Evolutionary conservation across 768 basidiomycete genomes (phyloP).

Genomic region (Tricholoma hemisulphureum): DNA sequence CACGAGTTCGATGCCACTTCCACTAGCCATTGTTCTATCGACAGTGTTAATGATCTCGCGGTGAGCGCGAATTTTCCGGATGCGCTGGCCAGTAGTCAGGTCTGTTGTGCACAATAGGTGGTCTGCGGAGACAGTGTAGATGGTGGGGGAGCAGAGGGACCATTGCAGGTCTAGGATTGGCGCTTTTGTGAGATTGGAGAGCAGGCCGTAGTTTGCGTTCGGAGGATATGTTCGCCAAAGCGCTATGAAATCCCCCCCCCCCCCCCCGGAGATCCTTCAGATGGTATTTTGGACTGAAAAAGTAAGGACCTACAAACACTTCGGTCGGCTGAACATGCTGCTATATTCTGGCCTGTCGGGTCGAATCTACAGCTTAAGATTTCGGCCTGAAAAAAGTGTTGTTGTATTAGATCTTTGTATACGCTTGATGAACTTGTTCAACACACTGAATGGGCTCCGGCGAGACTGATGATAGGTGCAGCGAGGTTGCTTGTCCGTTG

Average conservation of each 20-base stretch:
- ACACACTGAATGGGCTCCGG: constrained; percentile 82
- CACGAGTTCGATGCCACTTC: constrained; percentile 81
- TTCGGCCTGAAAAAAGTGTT: constrained; percentile 57
- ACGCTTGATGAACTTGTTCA: not conserved
- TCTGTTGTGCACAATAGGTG: constrained; percentile 76
- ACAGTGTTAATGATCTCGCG: constrained; percentile 88
- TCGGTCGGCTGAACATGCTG: constrained; percentile 87
- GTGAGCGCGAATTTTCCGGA: constrained; percentile 83
- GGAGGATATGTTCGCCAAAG: constrained; percentile 91
- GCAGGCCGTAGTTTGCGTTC: constrained; percentile 87
- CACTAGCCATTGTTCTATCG: constrained; percentile 82
- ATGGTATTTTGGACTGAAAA: not conserved
- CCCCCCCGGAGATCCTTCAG: not conserved
- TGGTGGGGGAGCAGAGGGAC: constrained; percentile 67
- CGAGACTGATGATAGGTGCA: constrained; percentile 90
- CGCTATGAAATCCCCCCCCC: too few species aligned
- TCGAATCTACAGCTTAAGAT: constrained; percentile 92
- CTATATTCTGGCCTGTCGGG: constrained; percentile 90
- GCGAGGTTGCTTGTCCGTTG: constrained; percentile 91
- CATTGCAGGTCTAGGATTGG: constrained; percentile 92
- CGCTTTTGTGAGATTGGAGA: constrained; percentile 82
- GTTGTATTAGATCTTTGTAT: not conserved
- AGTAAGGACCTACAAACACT: constrained; percentile 70
- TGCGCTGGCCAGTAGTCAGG: constrained; percentile 78
- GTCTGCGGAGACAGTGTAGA: constrained; percentile 91